Evolutionary conservation across 2,329 filamentous ascomycete genomes (phyloP).

Genomic region (Phaeosphaeriaceae sp.): DNA sequence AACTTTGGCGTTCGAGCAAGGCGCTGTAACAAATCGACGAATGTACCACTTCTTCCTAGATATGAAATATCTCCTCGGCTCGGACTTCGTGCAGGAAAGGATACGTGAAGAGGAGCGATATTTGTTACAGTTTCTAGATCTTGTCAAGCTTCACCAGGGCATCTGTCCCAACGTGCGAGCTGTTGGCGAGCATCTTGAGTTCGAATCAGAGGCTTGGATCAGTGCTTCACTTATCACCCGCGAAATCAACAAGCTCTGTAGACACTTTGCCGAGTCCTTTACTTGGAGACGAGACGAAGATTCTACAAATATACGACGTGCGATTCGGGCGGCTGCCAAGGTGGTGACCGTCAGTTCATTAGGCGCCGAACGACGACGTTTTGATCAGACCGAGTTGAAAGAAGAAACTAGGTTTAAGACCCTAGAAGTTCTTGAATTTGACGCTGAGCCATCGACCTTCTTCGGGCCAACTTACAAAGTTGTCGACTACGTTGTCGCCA

Average conservation of each 20-base stretch:
- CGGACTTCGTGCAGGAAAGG: conserved; percentile 84
- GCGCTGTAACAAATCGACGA: conserved; percentile 90
- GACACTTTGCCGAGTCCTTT: conserved; percentile 89
- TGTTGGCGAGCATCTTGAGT: conserved; percentile 94
- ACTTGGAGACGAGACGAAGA: conserved; percentile 71
- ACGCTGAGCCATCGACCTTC: conserved; percentile 50
- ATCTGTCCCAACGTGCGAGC: conserved; percentile 94
- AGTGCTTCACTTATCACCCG: conserved; percentile 92
- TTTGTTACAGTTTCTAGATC: conserved; percentile 89
- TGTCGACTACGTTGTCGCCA: conserved; percentile 87
- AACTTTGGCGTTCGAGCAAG: conserved; percentile 89
- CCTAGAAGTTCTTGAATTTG: conserved; percentile 81
- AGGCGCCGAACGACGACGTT: conserved; percentile 85
- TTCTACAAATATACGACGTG: conserved; percentile 69
- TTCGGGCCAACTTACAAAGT: conserved; percentile 59
- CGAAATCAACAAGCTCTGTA: conserved; percentile 91
- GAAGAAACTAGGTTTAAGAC: conserved; percentile 83
- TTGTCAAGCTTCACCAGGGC: conserved; percentile 95
- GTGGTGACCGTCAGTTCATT: conserved; percentile 88
- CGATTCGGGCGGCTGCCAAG: conserved; percentile 78
- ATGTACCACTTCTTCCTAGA: conserved; percentile 99
- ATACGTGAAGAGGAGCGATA: conserved; percentile 86
- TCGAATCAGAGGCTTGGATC: conserved; percentile 98
- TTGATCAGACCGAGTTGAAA: conserved; percentile 86
- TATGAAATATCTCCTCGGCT: conserved; percentile 87